Evolutionary conservation across 2,329 filamentous ascomycete species (phyloP), one percentile per base, ranked within the genome.

Genomic region (Aspergillus fumigatus): DNA sequence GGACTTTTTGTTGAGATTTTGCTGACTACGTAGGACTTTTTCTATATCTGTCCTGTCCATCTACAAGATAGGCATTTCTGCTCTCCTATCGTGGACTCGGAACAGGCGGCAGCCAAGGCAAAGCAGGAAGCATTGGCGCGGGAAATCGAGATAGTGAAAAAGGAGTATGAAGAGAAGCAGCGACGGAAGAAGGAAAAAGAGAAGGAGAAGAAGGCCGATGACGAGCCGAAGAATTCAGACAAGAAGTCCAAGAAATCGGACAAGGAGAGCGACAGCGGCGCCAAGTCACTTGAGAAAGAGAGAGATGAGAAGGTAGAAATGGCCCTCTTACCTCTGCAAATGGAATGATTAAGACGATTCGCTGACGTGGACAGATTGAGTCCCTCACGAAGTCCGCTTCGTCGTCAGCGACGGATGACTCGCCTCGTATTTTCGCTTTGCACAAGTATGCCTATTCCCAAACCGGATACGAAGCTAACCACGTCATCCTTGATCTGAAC

Each of bases 1-100:
- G 6, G 6, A 7, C 14, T 48, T 8, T 55, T 32, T 32, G 23
- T 29, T 5, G 17, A n/a, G 51, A 47, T 21, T 25, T 35, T 26
- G n/a, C 40, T 60, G 55, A 56, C 54, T 23, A 51, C 17, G 17
- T 50, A 87, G 85, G 92, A 96, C 71, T 95, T 92, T 75, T 97
- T 99, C 78, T 97, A 95, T 71, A 84, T 95, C 48, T 99, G 94
- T 66, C 81, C 86, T 5, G 80, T 82, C 32, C 94, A 99, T 73
- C 78, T 97, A 8, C 90, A 88, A 67, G 94, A 97, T 68, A 80
- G 80, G 32, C 85, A 88, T 43, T 97, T 97, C 72, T 93, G 89
- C 68, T 80, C 80, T 25, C 80, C 85, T 3, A 71, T 81, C 41
- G 62, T 80, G 40, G 75, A 80, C 59, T 65, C 72, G 48, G 76